Evolutionary conservation across 768 basidiomycete species (phyloP), one percentile per base, ranked within the genome.

Genomic region (Podaxis rugospora): DNA sequence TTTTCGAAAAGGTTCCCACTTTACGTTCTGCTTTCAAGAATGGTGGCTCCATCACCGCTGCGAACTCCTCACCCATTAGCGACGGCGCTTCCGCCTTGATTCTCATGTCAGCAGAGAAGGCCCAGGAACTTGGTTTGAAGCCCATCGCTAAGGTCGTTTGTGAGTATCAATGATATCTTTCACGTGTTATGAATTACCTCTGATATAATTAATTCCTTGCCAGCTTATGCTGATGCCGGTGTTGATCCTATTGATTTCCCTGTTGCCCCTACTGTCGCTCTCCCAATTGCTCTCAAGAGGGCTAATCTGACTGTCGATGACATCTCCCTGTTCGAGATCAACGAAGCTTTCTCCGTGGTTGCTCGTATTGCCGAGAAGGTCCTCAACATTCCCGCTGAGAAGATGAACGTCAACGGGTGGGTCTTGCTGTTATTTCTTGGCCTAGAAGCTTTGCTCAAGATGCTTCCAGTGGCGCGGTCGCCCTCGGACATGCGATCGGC

Each of bases 161-260:
- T 98, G 73, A 69, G 93, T 82, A 2, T 39, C 11, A 44, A 61
- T 36, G 5, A 57, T 53, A 35, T 47, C 53, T 42, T 57, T 57
- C 52, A 51, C 46, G 23, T n/a, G 9, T 62, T 63, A 66, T 21
- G 62, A 39, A 21, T 11, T 36, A 14, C 16, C 50, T 54, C 53
- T 69, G 55, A 63, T 60, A 37, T 54, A 44, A 23, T 42, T 54
- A 44, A 23, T 53, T 51, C 56, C 62, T 61, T 51, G 52, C 1
- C 66, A 98, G 95, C 94, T 5, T 98, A 92, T 76, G 94, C 97
- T 62, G 97, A 99, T 77, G 93, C 90, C 64, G 97, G 97, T 68
- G 90, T 95, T 64, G 93, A 94, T 18, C 97, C 97, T 28, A 90
- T 98, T 66, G 93, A 98, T 75, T 99, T 99, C 86, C 96, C 97